Evolutionary conservation across 225 moss, liverwort and hornwort genomes (phyloP), one percentile per base, ranked within the genome.

Genomic region (Anthoceros angustus): DNA sequence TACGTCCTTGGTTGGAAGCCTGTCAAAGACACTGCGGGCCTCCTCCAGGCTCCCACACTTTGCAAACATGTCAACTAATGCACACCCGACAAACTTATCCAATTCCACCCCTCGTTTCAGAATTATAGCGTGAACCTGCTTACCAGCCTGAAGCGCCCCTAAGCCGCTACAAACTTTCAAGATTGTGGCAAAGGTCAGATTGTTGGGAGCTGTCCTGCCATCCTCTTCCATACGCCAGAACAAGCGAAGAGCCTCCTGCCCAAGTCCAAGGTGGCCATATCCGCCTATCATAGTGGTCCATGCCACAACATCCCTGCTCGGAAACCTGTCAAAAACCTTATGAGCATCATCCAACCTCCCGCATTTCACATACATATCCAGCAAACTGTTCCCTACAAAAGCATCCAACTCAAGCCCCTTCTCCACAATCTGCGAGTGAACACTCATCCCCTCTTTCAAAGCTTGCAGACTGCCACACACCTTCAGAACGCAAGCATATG

Each of bases 11-110:
- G 18, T 55, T 7, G n/a, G 23, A 9, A 7, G 18, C 14, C 55
- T 55, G 55, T 55, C 55, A 8, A 55, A 55, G 7, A 55, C 55
- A 55, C 55, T 18, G 18, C 23, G 55, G 55, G 55, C 55, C 18
- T 55, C 55, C 55, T 55, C 55, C n/a, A 55, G n/a, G 55, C 55
- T 15, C 16, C 55, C 55, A 55, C 55, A 55, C 55, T 55, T 55
- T 20, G 55, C 55, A 55, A 18, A 55, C 55, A 55, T 55, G 55
- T 55, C 55, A 15, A 55, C 55, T 23, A 55, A 55, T 18, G 55
- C 55, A 55, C 55, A 18, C 23, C 55, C 55, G 5, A 55, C 55
- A 20, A 18, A 55, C 55, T 18, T 23, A 55, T 55, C 55, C 23
- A 12, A 18, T 55, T 55, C 55, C 23, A 55, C 55, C 0, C 55